Evolutionary conservation across 2,329 filamentous ascomycete genomes (phyloP).

Genomic region (Colletotrichum incanum): DNA sequence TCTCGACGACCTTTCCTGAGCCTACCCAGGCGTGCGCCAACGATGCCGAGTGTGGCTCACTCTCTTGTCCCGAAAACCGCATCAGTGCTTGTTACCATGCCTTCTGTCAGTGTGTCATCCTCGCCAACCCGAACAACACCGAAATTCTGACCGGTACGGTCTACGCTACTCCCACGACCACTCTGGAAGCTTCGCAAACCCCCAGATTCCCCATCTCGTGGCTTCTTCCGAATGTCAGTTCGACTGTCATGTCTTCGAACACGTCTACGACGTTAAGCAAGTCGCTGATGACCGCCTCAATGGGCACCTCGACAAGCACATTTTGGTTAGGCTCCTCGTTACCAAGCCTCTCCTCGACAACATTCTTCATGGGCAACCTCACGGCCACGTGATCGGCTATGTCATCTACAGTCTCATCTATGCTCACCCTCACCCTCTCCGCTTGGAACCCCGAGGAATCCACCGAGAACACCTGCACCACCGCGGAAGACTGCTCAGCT

Average conservation of each 20-base stretch:
- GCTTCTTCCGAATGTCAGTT: not conserved
- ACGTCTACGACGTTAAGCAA: not conserved
- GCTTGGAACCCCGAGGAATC: slow-evolving; percentile 9
- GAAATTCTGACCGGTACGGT: not conserved
- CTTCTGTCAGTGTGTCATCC: slow-evolving; percentile 18
- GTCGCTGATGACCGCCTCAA: too few species aligned
- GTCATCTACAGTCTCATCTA: not conserved
- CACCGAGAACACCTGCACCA: not conserved
- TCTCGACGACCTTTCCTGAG: not conserved
- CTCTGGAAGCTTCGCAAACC: not conserved
- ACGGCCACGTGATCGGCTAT: not conserved
- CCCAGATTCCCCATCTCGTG: not conserved
- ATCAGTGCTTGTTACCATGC: slow-evolving; percentile 13
- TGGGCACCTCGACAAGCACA: not conserved
- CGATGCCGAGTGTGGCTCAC: slow-evolving; percentile 7
- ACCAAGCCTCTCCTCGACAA: not conserved
- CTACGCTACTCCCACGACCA: not conserved
- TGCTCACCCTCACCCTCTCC: slow-evolving; percentile 2
- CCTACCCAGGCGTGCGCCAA: slow-evolving; percentile 12
- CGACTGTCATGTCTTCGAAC: not conserved
- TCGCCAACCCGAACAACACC: not conserved
- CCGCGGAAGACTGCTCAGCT: not conserved
- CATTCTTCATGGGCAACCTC: not conserved
- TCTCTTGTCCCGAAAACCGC: slow-evolving; percentile 1
- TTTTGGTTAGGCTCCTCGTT: not conserved